Conservation (phyloP, 2,329 filamentous ascomycete genomes). For the Akanthomyces uredinophilus region DNA sequence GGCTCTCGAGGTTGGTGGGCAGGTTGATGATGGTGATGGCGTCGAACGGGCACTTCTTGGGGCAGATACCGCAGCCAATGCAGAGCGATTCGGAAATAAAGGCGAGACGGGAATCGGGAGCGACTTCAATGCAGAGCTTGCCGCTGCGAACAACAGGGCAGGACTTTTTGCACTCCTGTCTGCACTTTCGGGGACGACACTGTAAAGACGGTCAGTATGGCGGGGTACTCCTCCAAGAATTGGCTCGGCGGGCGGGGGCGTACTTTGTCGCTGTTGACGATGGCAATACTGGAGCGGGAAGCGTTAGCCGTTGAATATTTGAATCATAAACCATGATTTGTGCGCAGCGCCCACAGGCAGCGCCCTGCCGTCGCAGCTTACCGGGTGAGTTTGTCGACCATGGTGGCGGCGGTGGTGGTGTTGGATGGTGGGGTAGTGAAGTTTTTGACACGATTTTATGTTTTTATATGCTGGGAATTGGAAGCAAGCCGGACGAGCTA, state of each 20-base stretch:
- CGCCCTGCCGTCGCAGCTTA: slow-evolving; percentile 41
- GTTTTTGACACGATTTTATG: slow-evolving; percentile 17
- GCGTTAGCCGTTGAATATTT: background rate
- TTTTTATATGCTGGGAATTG: slow-evolving; percentile 3
- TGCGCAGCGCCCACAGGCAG: background rate
- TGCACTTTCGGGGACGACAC: slow-evolving; percentile 65
- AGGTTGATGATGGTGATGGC: slow-evolving; percentile 99
- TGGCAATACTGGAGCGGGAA: slow-evolving; percentile 70
- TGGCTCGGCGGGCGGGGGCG: slow-evolving; percentile 24
- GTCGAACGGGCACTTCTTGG: slow-evolving; percentile 97
- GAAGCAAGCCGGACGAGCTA: background rate
- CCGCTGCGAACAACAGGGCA: slow-evolving; percentile 96
- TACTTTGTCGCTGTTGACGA: slow-evolving; percentile 98
- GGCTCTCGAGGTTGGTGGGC: slow-evolving; percentile 96
- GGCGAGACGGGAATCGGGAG: slow-evolving; percentile 81
- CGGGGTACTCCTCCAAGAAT: slow-evolving; percentile 20
- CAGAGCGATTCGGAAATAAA: slow-evolving; percentile 96
- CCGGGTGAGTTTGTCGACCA: slow-evolving; percentile 95
- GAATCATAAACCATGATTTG: background rate
- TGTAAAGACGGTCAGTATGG: slow-evolving; percentile 20
- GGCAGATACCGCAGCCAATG: slow-evolving; percentile 98
- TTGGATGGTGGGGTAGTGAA: slow-evolving; percentile 18
- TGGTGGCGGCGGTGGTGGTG: slow-evolving; percentile 32
- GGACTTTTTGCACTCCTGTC: slow-evolving; percentile 98
- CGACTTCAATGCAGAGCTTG: slow-evolving; percentile 96